These are phyloP conservation scores for Nadsonia commutata DNA, from an alignment of 1,139 yeast species.

Conservation along the genomic window DNA sequence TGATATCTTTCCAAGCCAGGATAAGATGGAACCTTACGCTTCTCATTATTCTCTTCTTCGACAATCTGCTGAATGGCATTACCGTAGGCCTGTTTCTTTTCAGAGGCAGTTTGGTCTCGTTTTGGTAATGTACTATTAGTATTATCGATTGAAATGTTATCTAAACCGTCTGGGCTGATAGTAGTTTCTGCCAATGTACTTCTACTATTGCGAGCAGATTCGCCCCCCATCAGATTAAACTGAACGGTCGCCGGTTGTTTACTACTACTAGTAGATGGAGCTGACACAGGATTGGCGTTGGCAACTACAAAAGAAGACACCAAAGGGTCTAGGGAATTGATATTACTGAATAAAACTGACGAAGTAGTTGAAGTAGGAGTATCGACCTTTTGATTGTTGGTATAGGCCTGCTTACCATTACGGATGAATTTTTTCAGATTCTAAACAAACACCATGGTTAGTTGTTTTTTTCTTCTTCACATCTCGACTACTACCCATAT, in stretches of 20 bases:
- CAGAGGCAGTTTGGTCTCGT: too few relatives aligned
- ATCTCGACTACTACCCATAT: too few relatives aligned
- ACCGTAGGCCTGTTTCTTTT: constrained; percentile 27
- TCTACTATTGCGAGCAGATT: too few relatives aligned
- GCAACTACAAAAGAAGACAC: constrained; percentile 8
- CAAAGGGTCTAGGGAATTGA: neutral
- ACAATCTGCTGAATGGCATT: constrained; percentile 47
- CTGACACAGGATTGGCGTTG: constrained; percentile 2
- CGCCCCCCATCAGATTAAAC: too few relatives aligned
- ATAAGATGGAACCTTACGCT: constrained; percentile 28
- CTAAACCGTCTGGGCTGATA: too few relatives aligned
- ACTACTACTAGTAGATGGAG: constrained; percentile 1
- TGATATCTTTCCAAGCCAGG: constrained; percentile 35
- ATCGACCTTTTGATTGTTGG: constrained; percentile 4
- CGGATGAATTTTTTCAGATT: constrained; percentile 69
- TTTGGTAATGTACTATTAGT: too few relatives aligned
- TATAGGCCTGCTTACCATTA: constrained; percentile 62
- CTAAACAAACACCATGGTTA: constrained; percentile 21
- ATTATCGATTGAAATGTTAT: too few relatives aligned
- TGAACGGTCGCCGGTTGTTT: constrained; percentile 1
- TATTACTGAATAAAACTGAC: neutral
- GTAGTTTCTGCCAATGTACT: constrained; percentile 6
- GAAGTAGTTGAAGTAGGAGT: neutral
- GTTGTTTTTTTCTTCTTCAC: too few relatives aligned
- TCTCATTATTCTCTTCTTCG: constrained; percentile 39